A percentile compares a stretch with the other conserved stretches of the same genome.
Conservation (phyloP, 2,329 filamentous ascomycete genomes). For the Aspergillus novoparasiticus region DNA sequence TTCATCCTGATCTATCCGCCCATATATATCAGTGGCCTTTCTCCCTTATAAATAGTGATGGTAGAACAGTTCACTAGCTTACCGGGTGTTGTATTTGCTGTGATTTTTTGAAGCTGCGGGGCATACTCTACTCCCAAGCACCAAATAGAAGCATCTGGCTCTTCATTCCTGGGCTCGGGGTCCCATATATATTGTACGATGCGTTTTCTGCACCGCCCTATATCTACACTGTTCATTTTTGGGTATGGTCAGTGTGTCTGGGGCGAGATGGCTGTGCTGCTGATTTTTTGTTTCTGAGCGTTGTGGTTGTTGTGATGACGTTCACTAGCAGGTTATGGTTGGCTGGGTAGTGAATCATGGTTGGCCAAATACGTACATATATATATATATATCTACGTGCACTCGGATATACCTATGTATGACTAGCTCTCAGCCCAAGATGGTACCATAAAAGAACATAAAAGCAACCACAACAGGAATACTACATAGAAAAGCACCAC, state of each 20-base stretch:
- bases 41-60: neutral
- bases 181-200: constrained; percentile 93
- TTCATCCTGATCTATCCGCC: neutral
- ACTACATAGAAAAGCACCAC: neutral
- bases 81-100: neutral
- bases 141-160: constrained; percentile 74
- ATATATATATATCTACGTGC: neutral
- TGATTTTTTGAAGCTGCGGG: constrained; percentile 8
- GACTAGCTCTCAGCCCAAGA: neutral
- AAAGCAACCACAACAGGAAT: neutral
- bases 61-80: constrained; percentile 3
- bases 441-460: neutral
- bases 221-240: constrained; percentile 68
- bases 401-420: neutral
- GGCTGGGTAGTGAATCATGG: neutral
- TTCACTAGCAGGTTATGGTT: neutral
- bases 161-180: constrained; percentile 76
- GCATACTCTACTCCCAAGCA: constrained; percentile 69
- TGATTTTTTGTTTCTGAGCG: neutral
- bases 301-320: neutral
- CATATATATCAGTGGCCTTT: neutral
- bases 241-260: neutral
- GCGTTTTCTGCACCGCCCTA: constrained; percentile 76
- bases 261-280: neutral
- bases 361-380: neutral